These are phyloP conservation scores for Escallonia herrerae DNA, from an alignment of 129 eudicot genomes.

Conservation along the genomic window DNA sequence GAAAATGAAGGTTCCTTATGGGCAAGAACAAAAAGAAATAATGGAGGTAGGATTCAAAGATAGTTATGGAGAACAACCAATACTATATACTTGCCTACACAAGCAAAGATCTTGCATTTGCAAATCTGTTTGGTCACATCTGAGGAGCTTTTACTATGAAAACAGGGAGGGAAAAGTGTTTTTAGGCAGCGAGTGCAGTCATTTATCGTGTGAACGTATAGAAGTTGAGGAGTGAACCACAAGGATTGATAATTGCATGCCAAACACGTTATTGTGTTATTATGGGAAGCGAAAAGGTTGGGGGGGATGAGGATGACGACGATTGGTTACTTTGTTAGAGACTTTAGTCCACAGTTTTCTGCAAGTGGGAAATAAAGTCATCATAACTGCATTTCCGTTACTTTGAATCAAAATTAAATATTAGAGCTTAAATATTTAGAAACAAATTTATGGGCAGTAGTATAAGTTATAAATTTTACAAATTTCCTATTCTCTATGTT, in stretches of 20 bases:
- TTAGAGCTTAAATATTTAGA: too few species aligned
- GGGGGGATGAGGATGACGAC: neutral
- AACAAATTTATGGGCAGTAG: too few species aligned
- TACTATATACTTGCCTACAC: neutral
- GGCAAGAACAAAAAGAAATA: slow-evolving; percentile 19
- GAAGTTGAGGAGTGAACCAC: neutral
- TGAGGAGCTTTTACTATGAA: neutral
- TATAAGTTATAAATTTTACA: too few species aligned
- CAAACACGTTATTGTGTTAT: neutral
- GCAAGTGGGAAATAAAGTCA: neutral
- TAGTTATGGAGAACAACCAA: slow-evolving; percentile 8
- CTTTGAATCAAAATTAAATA: neutral
- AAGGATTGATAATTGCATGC: neutral
- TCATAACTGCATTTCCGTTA: neutral
- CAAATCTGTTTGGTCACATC: neutral
- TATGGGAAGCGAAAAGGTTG: neutral
- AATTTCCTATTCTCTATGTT: too few species aligned
- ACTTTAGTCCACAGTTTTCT: neutral
- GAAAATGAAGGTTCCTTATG: slow-evolving; percentile 29
- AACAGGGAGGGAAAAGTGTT: neutral
- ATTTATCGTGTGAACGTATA: too few species aligned
- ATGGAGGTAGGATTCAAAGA: slow-evolving; percentile 6
- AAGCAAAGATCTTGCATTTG: neutral
- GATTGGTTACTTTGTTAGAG: neutral
- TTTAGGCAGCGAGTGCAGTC: neutral